Evolutionary conservation across 2,329 filamentous ascomycete species (phyloP).

Genomic region (Aspergillus novoparasiticus): DNA sequence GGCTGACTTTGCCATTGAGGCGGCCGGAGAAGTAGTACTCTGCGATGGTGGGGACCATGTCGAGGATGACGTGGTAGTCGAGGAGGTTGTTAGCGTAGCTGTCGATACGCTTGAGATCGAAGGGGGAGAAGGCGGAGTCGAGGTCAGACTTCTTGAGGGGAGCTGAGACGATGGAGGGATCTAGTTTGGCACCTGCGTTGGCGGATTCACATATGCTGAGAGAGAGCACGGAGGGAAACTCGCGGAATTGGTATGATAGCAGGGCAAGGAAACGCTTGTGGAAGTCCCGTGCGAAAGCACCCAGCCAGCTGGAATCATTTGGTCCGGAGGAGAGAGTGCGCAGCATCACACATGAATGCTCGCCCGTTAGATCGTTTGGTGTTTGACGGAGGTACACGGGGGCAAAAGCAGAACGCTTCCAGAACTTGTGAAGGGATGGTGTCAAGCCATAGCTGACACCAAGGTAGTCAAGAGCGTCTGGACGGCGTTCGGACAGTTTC

Average conservation of each 20-base stretch:
- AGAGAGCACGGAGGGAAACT: constrained; percentile 75
- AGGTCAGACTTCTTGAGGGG: constrained; percentile 74
- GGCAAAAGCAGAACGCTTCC: constrained; percentile 83
- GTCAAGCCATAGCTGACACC: constrained; percentile 96
- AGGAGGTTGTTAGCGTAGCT: constrained; percentile 96
- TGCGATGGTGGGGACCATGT: constrained; percentile 82
- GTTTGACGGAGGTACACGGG: constrained; percentile 96
- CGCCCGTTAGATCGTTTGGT: constrained; percentile 91
- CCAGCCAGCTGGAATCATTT: constrained; percentile 80
- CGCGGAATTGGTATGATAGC: constrained; percentile 87
- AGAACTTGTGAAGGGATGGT: constrained; percentile 86
- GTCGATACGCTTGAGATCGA: constrained; percentile 91
- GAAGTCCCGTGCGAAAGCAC: constrained; percentile 89
- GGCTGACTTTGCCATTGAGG: constrained; percentile 65
- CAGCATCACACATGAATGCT: constrained; percentile 98
- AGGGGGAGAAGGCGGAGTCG: constrained; percentile 78
- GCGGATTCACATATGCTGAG: constrained; percentile 88
- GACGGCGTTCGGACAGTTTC: constrained; percentile 79
- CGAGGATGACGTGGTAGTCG: constrained; percentile 95
- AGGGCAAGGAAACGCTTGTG: constrained; percentile 89
- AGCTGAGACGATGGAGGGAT: constrained; percentile 55
- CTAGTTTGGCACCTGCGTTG: constrained; percentile 68
- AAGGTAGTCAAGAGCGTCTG: constrained; percentile 82
- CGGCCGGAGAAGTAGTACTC: constrained; percentile 82
- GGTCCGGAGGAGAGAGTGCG: constrained; percentile 65